Base-by-base conservation (phyloP, 2,329 filamentous ascomycete genomes). In the Aspergillus fructus region DNA sequence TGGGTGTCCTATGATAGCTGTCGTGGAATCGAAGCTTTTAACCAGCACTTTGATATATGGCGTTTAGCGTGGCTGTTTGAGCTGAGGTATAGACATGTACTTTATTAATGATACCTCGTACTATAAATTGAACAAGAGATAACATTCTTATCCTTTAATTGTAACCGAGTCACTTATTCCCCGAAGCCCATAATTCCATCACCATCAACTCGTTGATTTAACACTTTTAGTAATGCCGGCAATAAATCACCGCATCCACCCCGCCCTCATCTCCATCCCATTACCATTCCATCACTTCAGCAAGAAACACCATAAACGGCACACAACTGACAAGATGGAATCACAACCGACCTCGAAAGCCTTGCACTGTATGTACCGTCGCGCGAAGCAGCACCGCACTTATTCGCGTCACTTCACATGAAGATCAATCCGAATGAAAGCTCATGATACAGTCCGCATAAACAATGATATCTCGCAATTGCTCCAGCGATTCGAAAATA, bases 401-500 rank as follows among this genome's bases (percentile, higher is more conserved):
- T 11, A 8, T 9, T 3, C 40, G 17, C 55, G 11, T 27, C n/a
- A 6, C 23, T 4, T 15, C 37, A 7, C 46, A 12, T 17, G 5
- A 30, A 51, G 19, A 17, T 12, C 37, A 3, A 11, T 9, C 7
- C 9, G 37, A 43, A 33, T 33, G 46, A 41, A 27, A 3, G 30
- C 19, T 8, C n/a, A 13, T 42, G 23, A 40, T 37, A 33, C 15
- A 80, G 78, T 73, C 54, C 78, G 77, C 58, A 76, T 79, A 63
- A 76, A 77, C 59, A 67, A 68, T 56, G 70, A 80, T 59, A 70
- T 80, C 58, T 72, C 75, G 17, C 75, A 78, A 59, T 68, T 81
- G 33, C 70, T 84, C 19, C 79, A 81, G 63, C 79, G 80, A 37
- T 85, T 83, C 65, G 78, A 84, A 59, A 82, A 81, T 42, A 80